Evolutionary conservation across 768 basidiomycete genomes (phyloP).

Genomic region (Boletus edulis): DNA sequence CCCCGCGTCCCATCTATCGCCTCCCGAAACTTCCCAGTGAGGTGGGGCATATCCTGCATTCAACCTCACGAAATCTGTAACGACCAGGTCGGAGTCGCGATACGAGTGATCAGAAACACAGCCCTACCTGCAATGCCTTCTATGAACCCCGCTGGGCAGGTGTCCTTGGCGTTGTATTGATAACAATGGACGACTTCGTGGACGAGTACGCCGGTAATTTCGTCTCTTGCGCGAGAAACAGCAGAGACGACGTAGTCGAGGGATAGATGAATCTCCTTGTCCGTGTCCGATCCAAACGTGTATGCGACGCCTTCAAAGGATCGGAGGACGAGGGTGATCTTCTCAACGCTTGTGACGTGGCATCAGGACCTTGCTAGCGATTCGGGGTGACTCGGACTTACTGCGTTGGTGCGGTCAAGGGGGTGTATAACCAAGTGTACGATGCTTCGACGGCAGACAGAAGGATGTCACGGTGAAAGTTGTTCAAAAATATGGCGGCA

Average conservation of each 20-base stretch:
- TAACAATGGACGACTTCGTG: conserved; percentile 82
- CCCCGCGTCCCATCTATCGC: conserved; percentile 68
- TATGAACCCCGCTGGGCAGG: conserved; percentile 67
- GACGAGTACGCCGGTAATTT: conserved; percentile 67
- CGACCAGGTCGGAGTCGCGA: not conserved
- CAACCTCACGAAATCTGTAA: conserved; percentile 68
- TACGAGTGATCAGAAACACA: not conserved
- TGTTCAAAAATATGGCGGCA: conserved; percentile 51
- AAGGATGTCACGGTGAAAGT: conserved; percentile 42
- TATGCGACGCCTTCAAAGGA: conserved; percentile 71
- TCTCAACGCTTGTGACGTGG: conserved; percentile 41
- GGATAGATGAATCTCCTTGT: conserved; percentile 77
- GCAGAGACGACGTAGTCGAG: conserved; percentile 56
- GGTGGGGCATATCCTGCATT: conserved; percentile 58
- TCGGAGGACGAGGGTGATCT: conserved; percentile 58
- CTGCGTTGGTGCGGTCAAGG: conserved; percentile 45
- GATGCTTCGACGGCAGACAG: conserved; percentile 39
- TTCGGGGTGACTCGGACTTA: conserved; percentile 28
- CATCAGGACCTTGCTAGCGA: conserved; percentile 4
- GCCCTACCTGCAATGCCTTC: conserved; percentile 71
- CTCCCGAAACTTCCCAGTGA: conserved; percentile 58
- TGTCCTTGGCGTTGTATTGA: conserved; percentile 61
- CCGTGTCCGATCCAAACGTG: conserved; percentile 50
- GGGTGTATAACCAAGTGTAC: conserved; percentile 43
- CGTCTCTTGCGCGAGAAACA: conserved; percentile 45